A percentile compares a stretch with the other conserved stretches of the same genome.
These are phyloP conservation scores for Aspergillus cejpii DNA, from an alignment of 2,329 filamentous ascomycete genomes.

Conservation along the genomic window DNA sequence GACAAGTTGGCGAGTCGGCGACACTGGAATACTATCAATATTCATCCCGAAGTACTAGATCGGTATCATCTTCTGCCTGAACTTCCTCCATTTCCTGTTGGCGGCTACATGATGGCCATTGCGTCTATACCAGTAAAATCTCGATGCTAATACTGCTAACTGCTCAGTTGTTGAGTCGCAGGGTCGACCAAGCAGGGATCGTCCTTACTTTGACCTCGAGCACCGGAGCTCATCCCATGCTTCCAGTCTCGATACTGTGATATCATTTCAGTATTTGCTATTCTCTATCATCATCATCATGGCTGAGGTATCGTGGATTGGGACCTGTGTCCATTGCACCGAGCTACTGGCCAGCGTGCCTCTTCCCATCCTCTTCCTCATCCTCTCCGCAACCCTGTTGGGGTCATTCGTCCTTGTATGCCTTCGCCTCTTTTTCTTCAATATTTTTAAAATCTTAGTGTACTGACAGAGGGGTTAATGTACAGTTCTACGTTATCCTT, in stretches of 20 bases:
- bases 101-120: constrained; percentile 10
- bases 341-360: constrained; percentile 26
- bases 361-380: constrained; percentile 23
- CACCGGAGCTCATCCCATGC: constrained; percentile 13
- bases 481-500: constrained; percentile 60
- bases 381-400: constrained; percentile 24
- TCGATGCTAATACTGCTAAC: constrained; percentile 8
- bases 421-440: constrained; percentile 7
- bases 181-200: constrained; percentile 21
- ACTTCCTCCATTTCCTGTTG: no score
- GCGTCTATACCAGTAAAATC: background rate
- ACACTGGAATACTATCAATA: no score
- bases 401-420: constrained; percentile 34
- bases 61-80: no score
- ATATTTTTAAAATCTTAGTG: constrained; percentile 2
- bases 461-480: background rate
- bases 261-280: constrained; percentile 2
- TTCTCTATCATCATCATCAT: constrained; percentile 18
- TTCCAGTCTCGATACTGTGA: no score
- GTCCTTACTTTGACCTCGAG: constrained; percentile 14
- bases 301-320: constrained; percentile 23
- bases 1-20: constrained; percentile 19
- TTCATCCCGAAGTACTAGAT: no score
- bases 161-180: constrained; percentile 17
- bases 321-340: constrained; percentile 31